phyloP scores from a whole-genome alignment of 2,329 filamentous ascomycete genomes.

The Ophiostoma australiae region DNA sequence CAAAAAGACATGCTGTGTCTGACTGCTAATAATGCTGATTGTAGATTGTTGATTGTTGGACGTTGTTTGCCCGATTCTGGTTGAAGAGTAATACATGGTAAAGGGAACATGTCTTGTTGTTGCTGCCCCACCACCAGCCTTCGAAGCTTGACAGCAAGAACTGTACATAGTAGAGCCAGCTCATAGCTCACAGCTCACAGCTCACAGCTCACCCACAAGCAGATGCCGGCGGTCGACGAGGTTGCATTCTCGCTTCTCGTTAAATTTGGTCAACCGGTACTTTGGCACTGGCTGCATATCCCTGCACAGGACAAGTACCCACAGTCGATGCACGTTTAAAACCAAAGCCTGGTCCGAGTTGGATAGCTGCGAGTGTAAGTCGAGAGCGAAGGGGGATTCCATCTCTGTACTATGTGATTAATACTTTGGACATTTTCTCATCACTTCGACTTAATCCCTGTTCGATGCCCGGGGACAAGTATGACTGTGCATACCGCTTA shows the following conservation, averaged over 20 bases:
- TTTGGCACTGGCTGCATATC: constrained; percentile 14
- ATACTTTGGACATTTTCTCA: neutral
- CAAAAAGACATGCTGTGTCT: neutral
- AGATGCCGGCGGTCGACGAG: constrained; percentile 2
- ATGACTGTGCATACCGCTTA: constrained; percentile 15
- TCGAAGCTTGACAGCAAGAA: neutral
- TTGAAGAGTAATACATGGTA: neutral
- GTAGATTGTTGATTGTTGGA: neutral
- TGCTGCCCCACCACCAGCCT: neutral
- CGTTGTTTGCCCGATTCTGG: neutral
- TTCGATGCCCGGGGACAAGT: neutral
- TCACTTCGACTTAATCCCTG: neutral
- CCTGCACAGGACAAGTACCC: constrained; percentile 10
- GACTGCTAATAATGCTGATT: neutral
- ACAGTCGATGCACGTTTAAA: constrained; percentile 3
- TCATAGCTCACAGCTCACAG: too few species aligned
- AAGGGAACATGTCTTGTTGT: neutral
- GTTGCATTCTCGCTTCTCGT: constrained; percentile 18
- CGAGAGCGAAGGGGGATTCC: neutral
- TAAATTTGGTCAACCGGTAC: constrained; percentile 16
- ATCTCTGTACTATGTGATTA: neutral
- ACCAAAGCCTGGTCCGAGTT: neutral
- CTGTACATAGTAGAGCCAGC: neutral
- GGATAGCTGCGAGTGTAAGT: neutral
- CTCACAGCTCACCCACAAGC: neutral